Evolutionary conservation across 176 grass and related monocot genomes (phyloP), one percentile per base, ranked within the genome.

Genomic region (Rhynchospora tenuis): DNA sequence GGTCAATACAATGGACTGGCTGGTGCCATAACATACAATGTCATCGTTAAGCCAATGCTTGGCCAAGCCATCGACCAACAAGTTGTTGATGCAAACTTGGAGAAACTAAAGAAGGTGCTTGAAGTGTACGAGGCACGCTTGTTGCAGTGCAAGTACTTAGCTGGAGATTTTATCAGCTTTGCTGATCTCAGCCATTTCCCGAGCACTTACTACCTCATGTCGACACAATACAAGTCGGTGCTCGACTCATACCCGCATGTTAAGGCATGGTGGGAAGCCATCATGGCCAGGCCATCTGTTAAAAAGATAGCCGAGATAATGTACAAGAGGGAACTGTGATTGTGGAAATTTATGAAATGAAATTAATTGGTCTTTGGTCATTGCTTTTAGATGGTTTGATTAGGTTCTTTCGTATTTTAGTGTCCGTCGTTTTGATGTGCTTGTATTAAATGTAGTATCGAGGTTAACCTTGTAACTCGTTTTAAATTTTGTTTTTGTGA

Each of bases 171-270:
- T 67, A 0, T 90, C 60, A 93, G 86, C 66, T 20, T 90, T 0
- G 84, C 91, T 3, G 88, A 93, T 7, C n/a, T 93, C 7, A 88
- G 86, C 72, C 91, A 90, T 82, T 33, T 68, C 0, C 88, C 88
- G 3, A 5, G 12, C 3, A 68, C 47, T 14, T 24, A 84, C 54
- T 73, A 90, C 26, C 27, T 93, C 31, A 20, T 85, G 27, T 19
- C 5, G 1, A 54, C 83, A 12, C 59, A 82, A 1, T 50, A 86
- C 11, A 80, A 43, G 2, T 88, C 85, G 0, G 56, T 90, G 62
- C 6, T 93, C 2, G 83, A 93, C 6, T 63, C 86, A 0, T 87
- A 87, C 54, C 91, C 86, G 0, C 79, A 79, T 78, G 88, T 84
- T 10, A 90, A 88, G 81, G 66, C 83, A 3, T 93, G 88, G 88